A percentile compares a stretch with the other conserved stretches of the same genome.
These are phyloP conservation scores for Annulohypoxylon bovei DNA, from an alignment of 495 filamentous ascomycete species.

Conservation along the genomic window DNA sequence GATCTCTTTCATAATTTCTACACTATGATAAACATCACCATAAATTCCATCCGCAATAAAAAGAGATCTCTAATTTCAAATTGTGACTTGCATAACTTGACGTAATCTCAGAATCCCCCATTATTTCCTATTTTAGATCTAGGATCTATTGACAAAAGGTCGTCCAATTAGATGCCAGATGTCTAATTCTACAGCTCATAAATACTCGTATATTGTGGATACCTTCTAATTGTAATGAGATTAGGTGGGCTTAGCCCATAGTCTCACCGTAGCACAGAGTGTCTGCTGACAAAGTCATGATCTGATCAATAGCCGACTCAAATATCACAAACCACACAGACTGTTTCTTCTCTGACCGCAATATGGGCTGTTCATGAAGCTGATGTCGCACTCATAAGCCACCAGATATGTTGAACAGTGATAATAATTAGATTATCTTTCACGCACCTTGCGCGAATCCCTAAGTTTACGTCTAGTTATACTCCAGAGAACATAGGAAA, in stretches of 20 bases:
- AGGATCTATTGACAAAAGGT: not conserved
- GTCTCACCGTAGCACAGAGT: not conserved
- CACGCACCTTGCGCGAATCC: constrained; percentile 2
- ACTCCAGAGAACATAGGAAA: not conserved
- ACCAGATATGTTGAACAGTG: not conserved
- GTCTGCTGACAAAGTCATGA: not conserved
- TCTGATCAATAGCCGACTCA: not conserved
- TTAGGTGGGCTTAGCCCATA: not conserved
- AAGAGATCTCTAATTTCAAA: constrained; percentile 7
- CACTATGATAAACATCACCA: not conserved
- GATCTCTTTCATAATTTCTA: constrained; percentile 11
- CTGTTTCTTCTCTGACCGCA: not conserved
- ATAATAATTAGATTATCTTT: not conserved
- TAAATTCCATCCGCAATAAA: not conserved
- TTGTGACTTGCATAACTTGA: constrained; percentile 12
- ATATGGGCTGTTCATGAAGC: not conserved
- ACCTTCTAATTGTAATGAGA: not conserved
- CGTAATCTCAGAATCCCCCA: not conserved
- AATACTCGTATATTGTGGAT: constrained; percentile 1
- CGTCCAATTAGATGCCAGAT: not conserved
- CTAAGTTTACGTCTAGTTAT: constrained; percentile 2
- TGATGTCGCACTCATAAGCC: not conserved
- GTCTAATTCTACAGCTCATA: not conserved
- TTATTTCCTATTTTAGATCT: not conserved
- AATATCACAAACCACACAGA: not conserved